Evolutionary conservation across 1,139 yeast genomes (phyloP).

Genomic region (Zhuliangozyma parablackwelliae): DNA sequence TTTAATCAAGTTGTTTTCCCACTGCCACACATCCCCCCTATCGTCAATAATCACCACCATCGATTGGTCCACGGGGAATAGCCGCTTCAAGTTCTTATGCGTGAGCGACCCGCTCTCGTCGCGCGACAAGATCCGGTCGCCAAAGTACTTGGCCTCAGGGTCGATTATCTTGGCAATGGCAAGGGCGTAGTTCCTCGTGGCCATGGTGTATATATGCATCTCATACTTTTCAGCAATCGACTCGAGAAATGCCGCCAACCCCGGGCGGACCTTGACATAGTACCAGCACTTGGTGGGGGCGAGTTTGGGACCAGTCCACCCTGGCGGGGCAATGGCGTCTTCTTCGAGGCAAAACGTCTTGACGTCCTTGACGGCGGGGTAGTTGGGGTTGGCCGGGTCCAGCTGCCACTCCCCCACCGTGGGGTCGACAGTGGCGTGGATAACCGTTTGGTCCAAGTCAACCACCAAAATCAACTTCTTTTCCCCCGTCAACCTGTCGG

Average conservation of each 20-base stretch:
- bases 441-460: constrained; percentile 94
- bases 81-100: constrained; percentile 79
- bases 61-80: constrained; percentile 93
- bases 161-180: constrained; percentile 89
- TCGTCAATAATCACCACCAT: constrained; percentile 97
- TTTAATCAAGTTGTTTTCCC: constrained; percentile 88
- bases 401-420: constrained; percentile 95
- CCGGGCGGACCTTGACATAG: constrained; percentile 90
- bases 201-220: constrained; percentile 96
- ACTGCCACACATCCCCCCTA: constrained; percentile 98
- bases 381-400: constrained; percentile 81
- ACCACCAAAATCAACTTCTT: constrained; percentile 83
- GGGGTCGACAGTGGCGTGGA: constrained; percentile 97
- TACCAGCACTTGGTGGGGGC: constrained; percentile 71
- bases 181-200: constrained; percentile 91
- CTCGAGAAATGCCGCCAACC: constrained; percentile 66
- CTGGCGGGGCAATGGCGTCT: constrained; percentile 57
- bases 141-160: constrained; percentile 81
- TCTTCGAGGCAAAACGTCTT: constrained; percentile 73
- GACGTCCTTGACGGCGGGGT: constrained; percentile 80
- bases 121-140: constrained; percentile 84
- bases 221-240: constrained; percentile 67
- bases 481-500: constrained; percentile 56
- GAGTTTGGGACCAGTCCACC: constrained; percentile 54
- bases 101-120: constrained; percentile 94